Evolutionary conservation across 768 basidiomycete genomes (phyloP).

Genomic region (Filobasidium floriforme): DNA sequence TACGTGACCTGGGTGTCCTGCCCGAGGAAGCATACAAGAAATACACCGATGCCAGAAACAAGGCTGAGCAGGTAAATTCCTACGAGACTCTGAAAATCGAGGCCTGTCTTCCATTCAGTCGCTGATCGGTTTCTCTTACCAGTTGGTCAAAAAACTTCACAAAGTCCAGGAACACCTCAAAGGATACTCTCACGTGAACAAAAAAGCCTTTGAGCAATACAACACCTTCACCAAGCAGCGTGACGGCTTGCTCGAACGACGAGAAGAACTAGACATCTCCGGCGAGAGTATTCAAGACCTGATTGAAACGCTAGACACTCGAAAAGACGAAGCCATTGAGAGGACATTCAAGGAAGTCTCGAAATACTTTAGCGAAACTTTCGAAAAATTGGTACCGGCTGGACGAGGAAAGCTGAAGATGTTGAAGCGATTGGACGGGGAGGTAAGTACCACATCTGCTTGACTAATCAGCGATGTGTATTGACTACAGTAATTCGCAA

Average conservation of each 20-base stretch:
- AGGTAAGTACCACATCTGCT: slow-evolving; percentile 2
- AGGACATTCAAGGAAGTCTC: slow-evolving; percentile 97
- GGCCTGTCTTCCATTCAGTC: background rate
- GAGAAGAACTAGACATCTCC: slow-evolving; percentile 84
- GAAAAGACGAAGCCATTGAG: slow-evolving; percentile 98
- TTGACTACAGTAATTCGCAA: background rate
- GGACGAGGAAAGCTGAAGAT: slow-evolving; percentile 87
- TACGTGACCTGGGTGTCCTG: slow-evolving; percentile 88
- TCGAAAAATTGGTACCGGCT: slow-evolving; percentile 89
- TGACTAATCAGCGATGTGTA: background rate
- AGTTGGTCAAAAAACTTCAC: slow-evolving; percentile 93
- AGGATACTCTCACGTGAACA: slow-evolving; percentile 97
- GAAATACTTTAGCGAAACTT: slow-evolving; percentile 92
- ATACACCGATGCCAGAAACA: slow-evolving; percentile 71
- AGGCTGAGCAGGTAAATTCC: slow-evolving; percentile 64
- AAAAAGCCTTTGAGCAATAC: slow-evolving; percentile 98
- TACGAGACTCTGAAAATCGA: too few relatives aligned
- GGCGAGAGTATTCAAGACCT: slow-evolving; percentile 84
- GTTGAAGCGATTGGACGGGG: slow-evolving; percentile 71
- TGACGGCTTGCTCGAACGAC: slow-evolving; percentile 74
- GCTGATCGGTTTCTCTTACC: slow-evolving; percentile 18
- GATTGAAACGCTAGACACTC: slow-evolving; percentile 84
- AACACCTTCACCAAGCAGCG: slow-evolving; percentile 96
- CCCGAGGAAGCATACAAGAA: slow-evolving; percentile 97
- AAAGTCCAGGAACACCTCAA: slow-evolving; percentile 84